phyloP scores from a whole-genome alignment of 495 filamentous ascomycete species.

The Darksidea phi region DNA sequence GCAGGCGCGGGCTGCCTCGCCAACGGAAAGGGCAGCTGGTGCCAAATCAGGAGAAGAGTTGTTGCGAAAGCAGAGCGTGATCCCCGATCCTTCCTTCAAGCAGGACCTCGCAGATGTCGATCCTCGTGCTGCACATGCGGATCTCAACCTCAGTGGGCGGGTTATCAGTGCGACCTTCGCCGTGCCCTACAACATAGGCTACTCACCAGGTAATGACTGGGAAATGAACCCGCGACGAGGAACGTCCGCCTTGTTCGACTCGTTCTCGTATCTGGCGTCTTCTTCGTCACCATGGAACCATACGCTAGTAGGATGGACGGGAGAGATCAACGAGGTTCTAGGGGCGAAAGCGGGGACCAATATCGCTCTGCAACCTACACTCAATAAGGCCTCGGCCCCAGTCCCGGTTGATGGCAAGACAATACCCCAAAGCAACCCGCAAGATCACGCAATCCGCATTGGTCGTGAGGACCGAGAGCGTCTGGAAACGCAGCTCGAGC shows the following conservation, averaged over 20 bases:
- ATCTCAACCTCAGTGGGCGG: conserved; percentile 70
- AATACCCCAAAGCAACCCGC: conserved; percentile 55
- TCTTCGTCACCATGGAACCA: conserved; percentile 76
- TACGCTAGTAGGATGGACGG: conserved; percentile 87
- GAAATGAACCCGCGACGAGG: conserved; percentile 73
- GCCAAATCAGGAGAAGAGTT: conserved; percentile 60
- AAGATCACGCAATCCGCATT: conserved; percentile 58
- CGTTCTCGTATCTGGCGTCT: conserved; percentile 79
- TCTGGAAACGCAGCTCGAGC: conserved; percentile 66
- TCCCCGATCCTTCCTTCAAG: conserved; percentile 44
- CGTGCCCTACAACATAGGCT: conserved; percentile 72
- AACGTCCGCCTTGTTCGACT: conserved; percentile 85
- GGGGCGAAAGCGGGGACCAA: conserved; percentile 42
- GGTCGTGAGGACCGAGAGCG: conserved; percentile 62
- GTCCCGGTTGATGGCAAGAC: conserved; percentile 64
- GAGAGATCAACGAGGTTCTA: conserved; percentile 64
- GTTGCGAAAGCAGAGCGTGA: conserved; percentile 61
- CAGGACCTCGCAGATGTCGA: conserved; percentile 59
- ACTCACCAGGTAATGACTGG: conserved; percentile 69
- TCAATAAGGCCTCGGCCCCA: conserved; percentile 68
- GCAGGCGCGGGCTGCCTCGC: conserved; percentile 36
- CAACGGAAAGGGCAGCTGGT: conserved; percentile 52
- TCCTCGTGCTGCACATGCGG: conserved; percentile 62
- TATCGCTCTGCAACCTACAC: conserved; percentile 38
- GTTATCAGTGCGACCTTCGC: conserved; percentile 86